Evolutionary conservation across 169 alveolate species (phyloP).

Genomic region (Plasmodium inui): DNA sequence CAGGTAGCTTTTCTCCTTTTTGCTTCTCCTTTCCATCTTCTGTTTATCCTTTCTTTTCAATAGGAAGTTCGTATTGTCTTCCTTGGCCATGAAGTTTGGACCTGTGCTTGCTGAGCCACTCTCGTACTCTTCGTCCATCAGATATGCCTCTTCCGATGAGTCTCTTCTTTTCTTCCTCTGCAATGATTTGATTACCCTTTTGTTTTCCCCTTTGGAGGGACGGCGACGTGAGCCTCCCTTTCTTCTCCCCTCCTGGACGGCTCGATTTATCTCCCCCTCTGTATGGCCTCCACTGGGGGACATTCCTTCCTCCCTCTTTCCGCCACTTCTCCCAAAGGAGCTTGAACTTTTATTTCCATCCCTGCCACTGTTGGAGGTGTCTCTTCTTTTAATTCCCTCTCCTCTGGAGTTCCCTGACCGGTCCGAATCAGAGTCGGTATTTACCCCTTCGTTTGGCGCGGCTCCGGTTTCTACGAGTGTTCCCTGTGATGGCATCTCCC

Average conservation of each 20-base stretch:
- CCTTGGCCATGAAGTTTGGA: slow-evolving; percentile 15
- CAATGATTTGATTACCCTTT: neutral
- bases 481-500: neutral
- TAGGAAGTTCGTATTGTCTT: slow-evolving; percentile 36
- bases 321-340: neutral
- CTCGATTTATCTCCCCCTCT: neutral
- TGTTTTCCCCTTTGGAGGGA: neutral
- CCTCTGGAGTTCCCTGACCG: neutral
- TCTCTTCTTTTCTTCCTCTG: neutral
- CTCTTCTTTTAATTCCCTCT: neutral
- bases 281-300: neutral
- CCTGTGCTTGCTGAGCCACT: neutral
- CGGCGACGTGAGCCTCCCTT: neutral
- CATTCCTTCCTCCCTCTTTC: neutral
- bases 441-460: neutral
- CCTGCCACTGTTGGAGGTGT: neutral
- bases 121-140: neutral
- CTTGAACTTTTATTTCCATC: neutral
- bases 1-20: slow-evolving; percentile 55
- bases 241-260: neutral
- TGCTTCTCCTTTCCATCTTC: neutral
- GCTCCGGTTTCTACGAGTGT: neutral
- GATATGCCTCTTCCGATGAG: neutral
- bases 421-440: neutral
- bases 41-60: slow-evolving; percentile 52